Conservation (phyloP, 164 flowering plant species). For the Liquidambar formosana region DNA sequence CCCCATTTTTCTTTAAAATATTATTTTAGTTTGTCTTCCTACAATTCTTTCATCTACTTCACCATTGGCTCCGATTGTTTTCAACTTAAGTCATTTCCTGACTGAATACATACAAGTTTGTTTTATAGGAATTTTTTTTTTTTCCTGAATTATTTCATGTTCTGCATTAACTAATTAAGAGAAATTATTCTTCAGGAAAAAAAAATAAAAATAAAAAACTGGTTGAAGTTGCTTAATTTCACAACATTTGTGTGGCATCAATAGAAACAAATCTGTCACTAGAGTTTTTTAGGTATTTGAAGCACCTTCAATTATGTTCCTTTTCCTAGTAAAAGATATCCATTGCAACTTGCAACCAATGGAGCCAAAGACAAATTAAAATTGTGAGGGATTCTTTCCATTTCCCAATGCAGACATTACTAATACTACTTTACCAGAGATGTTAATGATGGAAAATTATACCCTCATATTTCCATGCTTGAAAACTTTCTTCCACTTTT, state of each 20-base stretch:
- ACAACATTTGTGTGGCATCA: too few relatives aligned
- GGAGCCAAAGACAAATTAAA: not conserved
- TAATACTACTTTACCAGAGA: not conserved
- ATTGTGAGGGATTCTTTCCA: not conserved
- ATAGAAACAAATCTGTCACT: too few relatives aligned
- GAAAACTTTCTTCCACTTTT: conserved; percentile 2
- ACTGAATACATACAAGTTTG: not conserved
- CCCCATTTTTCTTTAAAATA: too few relatives aligned
- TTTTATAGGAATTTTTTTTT: too few relatives aligned
- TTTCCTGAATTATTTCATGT: too few relatives aligned
- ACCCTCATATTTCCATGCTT: conserved; percentile 3
- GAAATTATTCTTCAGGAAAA: too few relatives aligned
- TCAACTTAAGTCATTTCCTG: not conserved
- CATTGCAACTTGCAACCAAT: not conserved
- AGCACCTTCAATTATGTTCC: too few relatives aligned
- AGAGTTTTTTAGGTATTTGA: not conserved
- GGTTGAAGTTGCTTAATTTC: too few relatives aligned
- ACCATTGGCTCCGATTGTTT: not conserved
- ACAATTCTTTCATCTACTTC: not conserved
- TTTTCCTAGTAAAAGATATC: not conserved
- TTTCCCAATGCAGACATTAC: not conserved
- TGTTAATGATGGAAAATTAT: not conserved
- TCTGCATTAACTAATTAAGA: too few relatives aligned
- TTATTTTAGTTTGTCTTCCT: not conserved
- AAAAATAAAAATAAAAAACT: too few relatives aligned